These are phyloP conservation scores for Tulasnella sp. DNA, from an alignment of 768 basidiomycete species.

Conservation along the genomic window DNA sequence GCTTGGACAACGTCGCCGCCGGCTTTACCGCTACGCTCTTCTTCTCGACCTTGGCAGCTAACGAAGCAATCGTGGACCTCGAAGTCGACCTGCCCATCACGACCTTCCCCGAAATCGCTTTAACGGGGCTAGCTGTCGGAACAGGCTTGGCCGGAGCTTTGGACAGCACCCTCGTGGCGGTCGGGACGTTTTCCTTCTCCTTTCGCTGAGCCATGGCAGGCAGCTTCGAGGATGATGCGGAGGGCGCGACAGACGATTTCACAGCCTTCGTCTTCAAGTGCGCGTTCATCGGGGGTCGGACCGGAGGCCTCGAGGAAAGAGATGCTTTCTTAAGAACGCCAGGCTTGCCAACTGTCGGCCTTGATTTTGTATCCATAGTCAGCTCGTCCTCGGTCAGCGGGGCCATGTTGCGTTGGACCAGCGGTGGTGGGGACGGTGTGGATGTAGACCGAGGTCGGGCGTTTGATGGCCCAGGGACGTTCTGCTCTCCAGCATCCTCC, in stretches of 20 bases:
- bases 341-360: background rate
- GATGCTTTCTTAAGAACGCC: background rate
- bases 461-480: background rate
- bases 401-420: background rate
- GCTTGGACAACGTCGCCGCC: background rate
- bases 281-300: background rate
- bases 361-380: background rate
- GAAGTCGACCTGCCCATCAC: constrained; percentile 11
- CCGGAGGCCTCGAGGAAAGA: background rate
- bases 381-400: constrained; percentile 1
- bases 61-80: background rate
- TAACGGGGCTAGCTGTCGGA: background rate
- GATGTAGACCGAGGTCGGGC: background rate
- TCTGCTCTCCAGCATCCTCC: background rate
- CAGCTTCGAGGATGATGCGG: background rate
- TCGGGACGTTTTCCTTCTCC: constrained; percentile 21
- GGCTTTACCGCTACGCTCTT: background rate
- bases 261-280: constrained; percentile 6
- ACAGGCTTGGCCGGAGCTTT: background rate
- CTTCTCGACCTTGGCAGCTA: background rate
- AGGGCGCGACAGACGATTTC: background rate
- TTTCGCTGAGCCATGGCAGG: background rate
- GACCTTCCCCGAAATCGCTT: background rate
- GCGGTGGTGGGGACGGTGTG: background rate
- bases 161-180: background rate